phyloP scores from a whole-genome alignment of 192 early-diverging fungal genomes.

The Entophlyctis luteolus region DNA sequence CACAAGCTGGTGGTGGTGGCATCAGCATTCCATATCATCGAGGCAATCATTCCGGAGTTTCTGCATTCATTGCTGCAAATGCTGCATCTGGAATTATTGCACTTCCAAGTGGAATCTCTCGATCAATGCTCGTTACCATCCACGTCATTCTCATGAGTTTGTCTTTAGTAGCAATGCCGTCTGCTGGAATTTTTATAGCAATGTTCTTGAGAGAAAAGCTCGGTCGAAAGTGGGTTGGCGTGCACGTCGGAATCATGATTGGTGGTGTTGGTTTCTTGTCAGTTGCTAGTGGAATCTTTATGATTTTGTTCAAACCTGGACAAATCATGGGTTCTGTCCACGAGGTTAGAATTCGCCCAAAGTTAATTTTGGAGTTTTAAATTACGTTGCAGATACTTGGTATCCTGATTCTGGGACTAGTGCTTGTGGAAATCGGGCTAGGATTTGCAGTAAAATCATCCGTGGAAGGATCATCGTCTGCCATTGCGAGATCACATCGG shows the following conservation, averaged over 20 bases:
- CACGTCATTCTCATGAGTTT: slow-evolving; percentile 2
- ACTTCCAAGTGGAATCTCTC: not conserved
- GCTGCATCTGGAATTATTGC: not conserved
- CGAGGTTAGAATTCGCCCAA: slow-evolving; percentile 5
- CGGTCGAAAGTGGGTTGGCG: not conserved
- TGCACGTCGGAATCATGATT: slow-evolving; percentile 15
- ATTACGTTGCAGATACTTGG: slow-evolving; percentile 1
- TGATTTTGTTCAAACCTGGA: slow-evolving; percentile 2
- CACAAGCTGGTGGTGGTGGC: not conserved
- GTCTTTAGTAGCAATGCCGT: not conserved
- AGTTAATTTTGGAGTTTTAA: no score
- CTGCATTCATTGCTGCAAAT: not conserved
- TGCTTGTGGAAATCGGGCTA: slow-evolving; percentile 1
- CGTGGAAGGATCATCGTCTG: not conserved
- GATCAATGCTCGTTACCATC: not conserved
- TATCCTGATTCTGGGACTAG: not conserved
- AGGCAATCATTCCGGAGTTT: not conserved
- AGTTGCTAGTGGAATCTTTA: not conserved
- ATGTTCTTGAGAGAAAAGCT: slow-evolving; percentile 21
- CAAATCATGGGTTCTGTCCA: not conserved
- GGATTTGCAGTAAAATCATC: not conserved
- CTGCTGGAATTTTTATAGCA: slow-evolving; percentile 1
- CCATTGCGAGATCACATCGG: slow-evolving; percentile 1
- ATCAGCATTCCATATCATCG: not conserved
- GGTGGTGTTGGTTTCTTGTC: not conserved